phyloP scores from a whole-genome alignment of 1,139 yeast species.

The Kodamaea anthophila region DNA sequence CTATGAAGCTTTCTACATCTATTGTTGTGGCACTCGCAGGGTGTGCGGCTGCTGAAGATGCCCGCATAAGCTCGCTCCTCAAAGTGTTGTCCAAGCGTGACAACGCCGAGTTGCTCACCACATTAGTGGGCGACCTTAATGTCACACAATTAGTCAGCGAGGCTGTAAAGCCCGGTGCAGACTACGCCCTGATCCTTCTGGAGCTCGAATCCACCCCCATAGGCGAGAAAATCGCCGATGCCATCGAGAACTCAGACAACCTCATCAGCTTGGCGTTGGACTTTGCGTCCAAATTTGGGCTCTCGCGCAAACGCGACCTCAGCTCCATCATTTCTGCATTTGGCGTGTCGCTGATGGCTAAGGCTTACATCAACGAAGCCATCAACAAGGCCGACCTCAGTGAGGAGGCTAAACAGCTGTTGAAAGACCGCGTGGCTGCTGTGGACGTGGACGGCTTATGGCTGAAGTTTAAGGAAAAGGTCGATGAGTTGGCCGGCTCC shows the following conservation, averaged over 20 bases:
- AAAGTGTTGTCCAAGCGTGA: constrained; percentile 9
- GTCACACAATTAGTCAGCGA: constrained; percentile 13
- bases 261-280: constrained; percentile 14
- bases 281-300: constrained; percentile 17
- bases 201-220: constrained; percentile 9
- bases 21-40: constrained; percentile 9
- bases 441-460: constrained; percentile 15
- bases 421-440: constrained; percentile 14
- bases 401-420: constrained; percentile 6
- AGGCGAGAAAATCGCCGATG: constrained; percentile 7
- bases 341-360: constrained; percentile 6
- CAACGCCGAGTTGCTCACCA: constrained; percentile 5
- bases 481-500: constrained; percentile 7
- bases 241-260: constrained; percentile 20
- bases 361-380: constrained; percentile 7
- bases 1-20: constrained; percentile 5
- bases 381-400: constrained; percentile 7
- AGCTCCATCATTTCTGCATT: constrained; percentile 4
- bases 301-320: constrained; percentile 7
- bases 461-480: constrained; percentile 7
- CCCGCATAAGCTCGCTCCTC: constrained; percentile 11
- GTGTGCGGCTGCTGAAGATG: constrained; percentile 4
- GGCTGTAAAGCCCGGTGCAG: constrained; percentile 11
- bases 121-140: constrained; percentile 7
- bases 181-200: constrained; percentile 9